Evolutionary conservation across 1,284 basidiomycete genomes (phyloP), one percentile per base, ranked within the genome.

Genomic region (Butyriboletus appendiculatus): DNA sequence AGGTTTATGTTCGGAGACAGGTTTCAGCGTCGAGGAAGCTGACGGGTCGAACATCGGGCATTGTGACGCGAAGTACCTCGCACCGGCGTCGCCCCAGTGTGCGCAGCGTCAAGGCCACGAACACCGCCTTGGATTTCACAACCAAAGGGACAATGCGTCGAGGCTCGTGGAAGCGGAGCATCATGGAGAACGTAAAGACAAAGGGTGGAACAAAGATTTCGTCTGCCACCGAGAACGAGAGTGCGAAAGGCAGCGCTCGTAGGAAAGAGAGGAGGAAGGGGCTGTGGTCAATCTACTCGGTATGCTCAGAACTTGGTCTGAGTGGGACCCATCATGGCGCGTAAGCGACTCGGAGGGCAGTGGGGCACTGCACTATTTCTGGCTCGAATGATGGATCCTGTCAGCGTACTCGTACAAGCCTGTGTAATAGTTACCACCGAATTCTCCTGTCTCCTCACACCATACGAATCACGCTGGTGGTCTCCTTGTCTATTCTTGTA

Each of bases 231-330:
- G 62, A 68, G 53, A 62, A 66, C 42, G 45, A 53, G 46, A 45
- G 20, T n/a, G 35, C 16, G 15, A 56, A 47, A 20, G 62, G 48
- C 11, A 18, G 5, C 2, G 10, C 26, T 8, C 62, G 60, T n/a
- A 63, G 34, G 45, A 68, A 55, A 48, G 61, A 56, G 35, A 69
- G 48, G 54, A 52, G 55, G 56, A 69, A 60, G 45, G 67, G 65
- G 12, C 18, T 57, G 11, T 59, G 65, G 65, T 66, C 64, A 0
- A 66, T 66, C 39, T 66, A 69, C 52, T 69, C 67, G 22, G 67
- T 66, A 10, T 62, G 57, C 46, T 63, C 66, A 1, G 64, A 66
- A n/a, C 48, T 69, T 15, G 56, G 56, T 30, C 24, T 55, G 38
- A 58, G 46, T 37, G 57, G 62, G 37, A 39, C n/a, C 0, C 41